These are phyloP conservation scores for Mucuna pruriens DNA, from an alignment of 306 rosid genomes.

Conservation along the genomic window DNA sequence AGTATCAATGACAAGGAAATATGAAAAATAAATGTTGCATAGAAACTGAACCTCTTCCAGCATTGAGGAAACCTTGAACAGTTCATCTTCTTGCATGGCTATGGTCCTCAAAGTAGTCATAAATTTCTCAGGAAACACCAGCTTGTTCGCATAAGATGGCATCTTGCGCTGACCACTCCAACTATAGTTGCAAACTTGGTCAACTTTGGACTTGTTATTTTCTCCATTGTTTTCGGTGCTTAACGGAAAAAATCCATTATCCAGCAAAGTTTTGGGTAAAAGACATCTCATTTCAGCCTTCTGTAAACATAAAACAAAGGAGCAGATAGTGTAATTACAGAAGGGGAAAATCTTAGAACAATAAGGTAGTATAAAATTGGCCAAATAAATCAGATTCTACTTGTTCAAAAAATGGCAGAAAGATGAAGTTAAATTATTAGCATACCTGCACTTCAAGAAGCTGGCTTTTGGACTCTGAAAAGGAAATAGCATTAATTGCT, in stretches of 20 bases:
- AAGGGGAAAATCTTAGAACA: background rate
- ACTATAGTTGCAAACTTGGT: slow-evolving; percentile 65
- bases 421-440: slow-evolving; percentile 26
- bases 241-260: slow-evolving; percentile 70
- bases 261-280: slow-evolving; percentile 74
- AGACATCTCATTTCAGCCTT: slow-evolving; percentile 92
- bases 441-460: slow-evolving; percentile 91
- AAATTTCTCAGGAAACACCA: slow-evolving; percentile 88
- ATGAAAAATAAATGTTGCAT: slow-evolving; percentile 1
- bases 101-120: slow-evolving; percentile 81
- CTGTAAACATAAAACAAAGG: slow-evolving; percentile 52
- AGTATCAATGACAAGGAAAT: slow-evolving; percentile 9
- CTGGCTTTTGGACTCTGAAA: slow-evolving; percentile 73
- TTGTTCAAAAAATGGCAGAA: slow-evolving; percentile 6
- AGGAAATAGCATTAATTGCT: slow-evolving; percentile 65
- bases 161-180: slow-evolving; percentile 93
- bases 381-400: slow-evolving; percentile 3
- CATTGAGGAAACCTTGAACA: slow-evolving; percentile 78
- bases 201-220: slow-evolving; percentile 41
- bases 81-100: slow-evolving; percentile 83
- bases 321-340: background rate
- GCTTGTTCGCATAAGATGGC: slow-evolving; percentile 74
- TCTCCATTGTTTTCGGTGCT: slow-evolving; percentile 45
- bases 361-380: background rate
- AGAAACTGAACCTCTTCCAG: slow-evolving; percentile 77